Evolutionary conservation across 257 asterid species (phyloP), one percentile per base, ranked within the genome.

Genomic region (Echites panduratus): DNA sequence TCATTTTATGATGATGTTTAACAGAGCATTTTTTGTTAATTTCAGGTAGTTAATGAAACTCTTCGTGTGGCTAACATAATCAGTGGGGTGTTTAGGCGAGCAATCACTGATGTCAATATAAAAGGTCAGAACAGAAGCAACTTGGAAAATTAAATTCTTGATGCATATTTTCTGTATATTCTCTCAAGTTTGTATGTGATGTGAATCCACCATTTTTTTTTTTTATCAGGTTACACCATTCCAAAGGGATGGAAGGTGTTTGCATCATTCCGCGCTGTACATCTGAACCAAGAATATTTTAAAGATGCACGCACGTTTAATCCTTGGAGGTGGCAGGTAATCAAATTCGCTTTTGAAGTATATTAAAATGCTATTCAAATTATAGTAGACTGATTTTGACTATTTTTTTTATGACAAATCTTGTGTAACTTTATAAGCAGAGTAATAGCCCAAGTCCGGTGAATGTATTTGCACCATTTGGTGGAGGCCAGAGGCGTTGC

Each of bases 291-390:
- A 16, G 85, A 81, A 2, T 83, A 89, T 79, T 95, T 90, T 77
- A 87, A 89, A 79, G 99, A 92, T 64, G 97, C 99, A 29, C 91
- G 97, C n/a, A 64, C 88, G 29, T 95, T 90, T 69, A 88, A 92
- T 79, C 99, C 99, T 0, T 95, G 98, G 99, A 87, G 99, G 79
- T 95, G 98, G 99, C 96, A 90, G 92, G 96, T 89, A 74, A 17
- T 3, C 7, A 4, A n/a, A n/a, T n/a, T n/a, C n/a, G n/a, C n/a
- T n/a, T n/a, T n/a, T n/a, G n/a, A n/a, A n/a, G n/a, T n/a, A n/a
- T n/a, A n/a, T n/a, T n/a, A n/a, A n/a, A n/a, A n/a, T n/a, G n/a
- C n/a, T n/a, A n/a, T n/a, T n/a, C n/a, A n/a, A n/a, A n/a, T n/a
- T n/a, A n/a, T n/a, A n/a, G n/a, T n/a, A n/a, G n/a, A n/a, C n/a